These are phyloP conservation scores for Dittrichia graveolens DNA, from an alignment of 129 eudicot genomes.

Conservation along the genomic window DNA sequence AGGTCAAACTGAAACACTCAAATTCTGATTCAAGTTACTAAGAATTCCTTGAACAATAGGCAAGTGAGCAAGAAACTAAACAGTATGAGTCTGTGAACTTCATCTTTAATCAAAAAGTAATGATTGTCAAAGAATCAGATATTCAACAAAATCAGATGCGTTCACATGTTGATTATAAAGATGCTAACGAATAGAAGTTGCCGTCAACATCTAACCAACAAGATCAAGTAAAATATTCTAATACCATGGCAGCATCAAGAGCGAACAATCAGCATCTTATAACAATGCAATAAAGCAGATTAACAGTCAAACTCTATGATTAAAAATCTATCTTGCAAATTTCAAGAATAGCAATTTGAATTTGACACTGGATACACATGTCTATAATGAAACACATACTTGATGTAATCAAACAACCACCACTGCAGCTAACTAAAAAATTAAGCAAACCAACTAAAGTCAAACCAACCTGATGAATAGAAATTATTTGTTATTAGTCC, in stretches of 20 bases:
- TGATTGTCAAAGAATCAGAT: conserved; percentile 9
- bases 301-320: neutral
- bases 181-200: neutral
- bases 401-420: conserved; percentile 23
- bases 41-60: neutral
- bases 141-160: neutral
- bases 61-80: conserved; percentile 8
- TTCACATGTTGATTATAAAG: neutral
- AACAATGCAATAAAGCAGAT: neutral
- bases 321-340: too few relatives aligned
- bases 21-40: conserved; percentile 3
- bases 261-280: conserved; percentile 18
- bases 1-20: neutral
- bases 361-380: conserved; percentile 16
- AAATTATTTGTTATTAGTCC: neutral
- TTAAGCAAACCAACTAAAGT: neutral
- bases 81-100: neutral
- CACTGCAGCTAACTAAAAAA: neutral
- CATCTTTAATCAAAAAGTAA: neutral
- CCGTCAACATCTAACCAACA: conserved; percentile 2
- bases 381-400: neutral
- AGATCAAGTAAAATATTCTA: too few relatives aligned
- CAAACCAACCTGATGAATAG: conserved; percentile 8
- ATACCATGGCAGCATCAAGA: neutral
- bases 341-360: neutral